Base-by-base conservation (phyloP, 148 eudicot genomes). In the Vaccinium darrowii region DNA sequence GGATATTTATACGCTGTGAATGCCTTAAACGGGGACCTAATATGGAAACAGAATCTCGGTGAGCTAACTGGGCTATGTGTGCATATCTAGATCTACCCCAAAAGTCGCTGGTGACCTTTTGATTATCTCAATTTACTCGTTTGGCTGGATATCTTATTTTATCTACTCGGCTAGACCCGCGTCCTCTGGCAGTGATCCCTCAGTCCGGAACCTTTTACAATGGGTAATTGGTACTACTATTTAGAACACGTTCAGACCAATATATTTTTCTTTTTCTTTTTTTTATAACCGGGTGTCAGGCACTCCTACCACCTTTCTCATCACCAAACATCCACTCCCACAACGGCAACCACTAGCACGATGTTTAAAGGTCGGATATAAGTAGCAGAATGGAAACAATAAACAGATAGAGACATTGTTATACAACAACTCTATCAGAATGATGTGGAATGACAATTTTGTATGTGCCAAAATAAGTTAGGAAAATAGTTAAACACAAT, bases 1-100 rank as follows among this genome's bases (percentile, higher is more conserved):
- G 94, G 96, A 6, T 84, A 89, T 82, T 30, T 93, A 12, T 93
- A 92, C 54, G 96, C 96, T 0, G 90, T 92, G 13, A 79, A 80
- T 52, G 93, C 92, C 16, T 12, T 82, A 12, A 87, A 79, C 23
- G 96, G 94, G 62, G 69, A 51, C 2, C 90, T 93, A 39, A 75
- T 92, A 12, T 93, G 96, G 96, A 82, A 88, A 56, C 85, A 76
- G 27, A 90, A 88, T 85, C 81, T 93, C 9, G 85, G 87, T 3
- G 87, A 82, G 43, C 52, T 93, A 49, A 90, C 93, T 2, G 90
- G 92, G 30, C 84, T 93, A 91, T 82, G 87, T 82, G 11, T 86
- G 92, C 1, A 90, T 92, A 56, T 84, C 93, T 0, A 85, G 92
- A 76, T 83, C 92, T 1, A 91, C 95, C 4, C 94, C 96, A 4